Base-by-base conservation (phyloP, 2,329 filamentous ascomycete species). In the Stemphylium lycopersici region DNA sequence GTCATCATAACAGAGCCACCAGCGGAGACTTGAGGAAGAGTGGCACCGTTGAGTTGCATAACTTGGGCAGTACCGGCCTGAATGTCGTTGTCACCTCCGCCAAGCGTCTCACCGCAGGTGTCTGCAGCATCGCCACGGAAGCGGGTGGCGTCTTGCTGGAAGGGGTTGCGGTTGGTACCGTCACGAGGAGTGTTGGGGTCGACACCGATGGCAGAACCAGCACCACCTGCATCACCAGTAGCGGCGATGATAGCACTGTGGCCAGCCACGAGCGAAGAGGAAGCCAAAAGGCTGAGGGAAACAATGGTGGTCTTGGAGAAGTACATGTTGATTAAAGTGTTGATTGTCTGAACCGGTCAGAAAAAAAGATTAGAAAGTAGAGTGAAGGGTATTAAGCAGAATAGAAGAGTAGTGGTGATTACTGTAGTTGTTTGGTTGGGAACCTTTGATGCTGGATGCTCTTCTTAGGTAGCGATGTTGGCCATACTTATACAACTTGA, bases 121-220 rank as follows among this genome's bases (percentile, higher is more conserved):
- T 80, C 79, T 11, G 80, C 82, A 12, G 79, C 72, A 34, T 75
- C 77, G 36, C 83, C 83, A 48, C 77, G 76, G 81, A 88, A 88
- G 51, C 84, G 83, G 47, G 86, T 89, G 45, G 80, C 80, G 61
- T 88, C 86, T 59, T 83, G 81, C 75, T 89, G 86, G 78, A 87
- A 87, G 40, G 86, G 86, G 44, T 80, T 75, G 56, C 85, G 81
- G 11, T 76, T 71, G 18, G 85, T 87, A 36, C 85, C 86, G 61
- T 87, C 84, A 56, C 86, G 85, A 36, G 86, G 85, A 45, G 84
- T 87, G 62, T 65, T 67, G 41, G 80, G 77, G 70, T 83, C 81
- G 57, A 88, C 70, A 64, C 84, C 85, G 15, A 81, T 76, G 59
- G 78, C 78, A 33, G 71, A 76, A 39, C 78, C 78, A 36, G 75